Evolutionary conservation across 192 early-diverging fungal genomes (phyloP).

Genomic region (Coemansia sp.): DNA sequence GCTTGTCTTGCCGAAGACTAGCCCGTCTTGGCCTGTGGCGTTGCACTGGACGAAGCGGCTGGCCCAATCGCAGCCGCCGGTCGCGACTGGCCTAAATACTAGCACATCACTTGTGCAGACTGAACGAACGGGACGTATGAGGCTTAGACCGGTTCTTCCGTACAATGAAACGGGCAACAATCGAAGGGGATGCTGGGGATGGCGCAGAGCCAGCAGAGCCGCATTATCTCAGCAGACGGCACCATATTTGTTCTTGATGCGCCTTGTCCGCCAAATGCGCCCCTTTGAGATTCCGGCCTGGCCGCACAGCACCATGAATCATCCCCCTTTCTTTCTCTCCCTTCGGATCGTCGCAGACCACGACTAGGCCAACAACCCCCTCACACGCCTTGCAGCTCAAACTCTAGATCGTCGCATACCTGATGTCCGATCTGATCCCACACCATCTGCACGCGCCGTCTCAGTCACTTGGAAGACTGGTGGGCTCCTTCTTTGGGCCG

Average conservation of each 20-base stretch:
- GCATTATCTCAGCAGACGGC: background rate
- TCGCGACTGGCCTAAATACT: background rate
- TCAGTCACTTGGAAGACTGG: constrained; percentile 25
- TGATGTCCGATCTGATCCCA: constrained; percentile 11
- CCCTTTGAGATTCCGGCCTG: background rate
- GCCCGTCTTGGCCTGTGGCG: background rate
- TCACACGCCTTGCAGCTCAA: background rate
- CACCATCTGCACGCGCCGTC: constrained; percentile 8
- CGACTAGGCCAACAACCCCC: background rate
- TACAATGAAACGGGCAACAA: background rate
- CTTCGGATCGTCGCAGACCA: background rate
- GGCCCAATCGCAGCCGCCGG: constrained; percentile 1
- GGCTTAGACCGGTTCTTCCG: background rate
- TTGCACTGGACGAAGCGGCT: background rate
- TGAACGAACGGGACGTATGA: background rate
- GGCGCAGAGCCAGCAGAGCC: background rate
- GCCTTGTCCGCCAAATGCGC: constrained; percentile 6
- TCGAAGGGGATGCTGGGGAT: background rate
- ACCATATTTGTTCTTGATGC: constrained; percentile 13
- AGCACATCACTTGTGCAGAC: background rate
- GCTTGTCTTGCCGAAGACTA: background rate
- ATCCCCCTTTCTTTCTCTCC: background rate
- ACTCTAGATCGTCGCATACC: background rate
- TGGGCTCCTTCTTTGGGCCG: constrained; percentile 27
- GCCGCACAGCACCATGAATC: background rate